Evolutionary conservation across 106 monocot genomes (phyloP).

Genomic region (Apostasia shenzhenica): DNA sequence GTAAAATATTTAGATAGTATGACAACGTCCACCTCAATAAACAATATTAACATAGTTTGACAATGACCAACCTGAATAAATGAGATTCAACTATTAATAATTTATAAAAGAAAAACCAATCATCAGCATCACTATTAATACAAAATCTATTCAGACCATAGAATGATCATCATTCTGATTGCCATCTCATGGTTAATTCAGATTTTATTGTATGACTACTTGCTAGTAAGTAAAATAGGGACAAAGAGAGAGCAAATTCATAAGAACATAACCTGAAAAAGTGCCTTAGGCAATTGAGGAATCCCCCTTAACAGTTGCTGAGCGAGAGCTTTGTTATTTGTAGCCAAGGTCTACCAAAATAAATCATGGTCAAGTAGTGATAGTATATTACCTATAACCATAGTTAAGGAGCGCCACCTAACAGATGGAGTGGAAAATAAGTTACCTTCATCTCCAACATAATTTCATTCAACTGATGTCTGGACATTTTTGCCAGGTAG

Average conservation of each 20-base stretch:
- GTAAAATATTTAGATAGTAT: no score
- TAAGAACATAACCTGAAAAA: constrained; percentile 69
- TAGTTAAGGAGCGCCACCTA: background rate
- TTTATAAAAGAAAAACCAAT: background rate
- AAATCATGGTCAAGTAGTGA: background rate
- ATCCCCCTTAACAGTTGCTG: constrained; percentile 43
- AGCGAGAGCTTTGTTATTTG: constrained; percentile 47
- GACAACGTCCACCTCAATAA: no score
- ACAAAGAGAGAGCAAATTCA: constrained; percentile 1
- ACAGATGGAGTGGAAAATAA: constrained; percentile 1
- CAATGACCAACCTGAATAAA: background rate
- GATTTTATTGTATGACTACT: background rate
- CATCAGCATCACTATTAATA: background rate
- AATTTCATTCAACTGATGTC: constrained; percentile 60
- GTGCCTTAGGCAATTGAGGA: constrained; percentile 63
- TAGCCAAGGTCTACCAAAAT: constrained; percentile 41
- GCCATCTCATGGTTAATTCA: no score
- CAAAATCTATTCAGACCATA: background rate
- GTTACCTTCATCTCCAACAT: constrained; percentile 80
- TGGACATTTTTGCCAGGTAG: constrained; percentile 70
- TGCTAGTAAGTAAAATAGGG: background rate
- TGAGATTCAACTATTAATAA: background rate
- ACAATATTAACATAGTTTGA: no score
- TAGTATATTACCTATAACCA: background rate
- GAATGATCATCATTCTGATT: no score